These are phyloP conservation scores for Beauveria rudraprayagi DNA, from an alignment of 2,329 filamentous ascomycete species.

Conservation along the genomic window DNA sequence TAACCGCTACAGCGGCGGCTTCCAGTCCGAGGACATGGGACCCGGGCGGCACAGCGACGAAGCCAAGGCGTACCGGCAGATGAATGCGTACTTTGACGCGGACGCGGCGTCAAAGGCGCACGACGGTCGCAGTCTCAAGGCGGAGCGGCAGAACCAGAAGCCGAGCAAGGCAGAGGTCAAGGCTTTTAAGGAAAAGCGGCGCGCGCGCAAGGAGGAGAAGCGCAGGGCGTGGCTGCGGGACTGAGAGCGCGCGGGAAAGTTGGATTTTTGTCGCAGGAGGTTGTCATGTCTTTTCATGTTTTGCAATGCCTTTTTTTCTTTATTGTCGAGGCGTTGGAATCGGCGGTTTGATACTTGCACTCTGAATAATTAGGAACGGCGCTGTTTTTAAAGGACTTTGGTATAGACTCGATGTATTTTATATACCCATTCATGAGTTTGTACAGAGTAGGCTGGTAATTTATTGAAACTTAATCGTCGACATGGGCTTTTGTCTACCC, in stretches of 20 bases:
- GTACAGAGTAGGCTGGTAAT: background rate
- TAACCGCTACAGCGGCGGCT: slow-evolving; percentile 83
- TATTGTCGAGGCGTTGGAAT: background rate
- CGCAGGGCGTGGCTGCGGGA: slow-evolving; percentile 83
- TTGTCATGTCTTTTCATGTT: background rate
- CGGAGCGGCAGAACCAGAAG: slow-evolving; percentile 79
- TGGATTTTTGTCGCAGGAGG: background rate
- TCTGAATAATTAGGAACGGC: background rate
- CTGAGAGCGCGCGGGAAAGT: slow-evolving; percentile 34
- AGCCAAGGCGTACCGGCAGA: slow-evolving; percentile 77
- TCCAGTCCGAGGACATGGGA: slow-evolving; percentile 59
- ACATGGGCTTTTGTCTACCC: background rate
- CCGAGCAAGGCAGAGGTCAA: slow-evolving; percentile 80
- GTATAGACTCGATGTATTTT: background rate
- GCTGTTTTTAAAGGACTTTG: background rate
- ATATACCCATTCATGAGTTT: background rate
- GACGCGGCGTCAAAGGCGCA: slow-evolving; percentile 88
- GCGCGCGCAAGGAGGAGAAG: slow-evolving; percentile 89
- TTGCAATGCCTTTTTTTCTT: background rate
- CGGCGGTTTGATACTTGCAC: background rate
- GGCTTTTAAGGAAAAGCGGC: slow-evolving; percentile 82
- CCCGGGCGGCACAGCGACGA: slow-evolving; percentile 78
- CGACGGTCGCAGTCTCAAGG: slow-evolving; percentile 83
- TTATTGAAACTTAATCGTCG: background rate
- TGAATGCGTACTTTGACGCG: slow-evolving; percentile 94